Evolutionary conservation across 805 yeast genomes (phyloP).

Genomic region (Candida michaelii): DNA sequence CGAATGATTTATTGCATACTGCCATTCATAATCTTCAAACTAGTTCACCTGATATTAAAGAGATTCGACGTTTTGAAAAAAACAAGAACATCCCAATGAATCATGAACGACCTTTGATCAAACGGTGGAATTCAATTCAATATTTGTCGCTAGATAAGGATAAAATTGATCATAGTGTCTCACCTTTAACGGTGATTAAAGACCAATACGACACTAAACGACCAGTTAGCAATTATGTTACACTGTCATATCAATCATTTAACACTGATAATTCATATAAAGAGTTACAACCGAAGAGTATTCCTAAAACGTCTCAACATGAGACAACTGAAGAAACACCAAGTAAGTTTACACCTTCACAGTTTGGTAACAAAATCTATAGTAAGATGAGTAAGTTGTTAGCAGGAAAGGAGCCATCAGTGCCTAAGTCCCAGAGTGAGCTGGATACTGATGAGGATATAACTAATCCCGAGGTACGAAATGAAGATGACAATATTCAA

Average conservation of each 20-base stretch:
- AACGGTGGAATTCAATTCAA: conserved; percentile 18
- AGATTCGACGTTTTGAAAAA: neutral
- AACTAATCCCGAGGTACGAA: neutral
- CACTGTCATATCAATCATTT: neutral
- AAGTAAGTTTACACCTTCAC: neutral
- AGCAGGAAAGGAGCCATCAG: conserved; percentile 1
- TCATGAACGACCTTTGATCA: conserved; percentile 13
- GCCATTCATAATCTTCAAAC: conserved; percentile 12
- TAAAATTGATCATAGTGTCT: conserved; percentile 16
- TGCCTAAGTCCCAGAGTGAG: conserved; percentile 25
- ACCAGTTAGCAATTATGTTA: conserved; percentile 15
- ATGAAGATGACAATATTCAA: conserved; percentile 4
- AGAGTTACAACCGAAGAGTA: conserved; percentile 5
- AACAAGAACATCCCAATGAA: conserved; percentile 15
- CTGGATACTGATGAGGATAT: conserved; percentile 18
- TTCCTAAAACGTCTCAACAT: neutral
- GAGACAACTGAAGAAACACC: neutral
- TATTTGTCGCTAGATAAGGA: conserved; percentile 6
- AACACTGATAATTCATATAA: conserved; percentile 9
- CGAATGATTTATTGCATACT: conserved; percentile 9
- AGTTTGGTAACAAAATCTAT: conserved; percentile 15
- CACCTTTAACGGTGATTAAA: conserved; percentile 28
- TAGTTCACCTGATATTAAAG: conserved; percentile 2
- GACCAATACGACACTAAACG: conserved; percentile 27
- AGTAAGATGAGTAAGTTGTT: conserved; percentile 16